Evolutionary conservation across 2,329 filamentous ascomycete genomes (phyloP).

Genomic region (Scedosporium apiospermum): DNA sequence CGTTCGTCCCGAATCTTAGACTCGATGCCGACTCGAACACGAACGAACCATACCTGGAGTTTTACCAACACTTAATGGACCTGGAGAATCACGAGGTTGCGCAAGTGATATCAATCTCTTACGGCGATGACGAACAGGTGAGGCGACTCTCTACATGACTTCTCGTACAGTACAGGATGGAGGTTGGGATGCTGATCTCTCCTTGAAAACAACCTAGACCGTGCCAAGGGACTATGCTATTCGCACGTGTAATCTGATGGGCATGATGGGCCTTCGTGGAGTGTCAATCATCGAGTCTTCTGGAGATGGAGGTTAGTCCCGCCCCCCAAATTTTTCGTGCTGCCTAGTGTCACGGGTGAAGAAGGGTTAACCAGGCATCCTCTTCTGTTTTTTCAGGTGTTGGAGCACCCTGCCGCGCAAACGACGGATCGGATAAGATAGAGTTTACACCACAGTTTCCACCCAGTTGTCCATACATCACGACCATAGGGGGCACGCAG

Average conservation of each 20-base stretch:
- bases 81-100: conserved; percentile 40
- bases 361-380: neutral
- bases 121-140: conserved; percentile 55
- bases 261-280: conserved; percentile 55
- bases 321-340: neutral
- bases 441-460: conserved; percentile 26
- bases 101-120: conserved; percentile 53
- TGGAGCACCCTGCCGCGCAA: conserved; percentile 24
- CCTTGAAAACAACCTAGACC: conserved; percentile 20
- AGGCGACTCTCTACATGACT: neutral
- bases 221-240: conserved; percentile 49
- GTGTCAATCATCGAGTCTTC: conserved; percentile 56
- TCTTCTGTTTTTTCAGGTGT: conserved; percentile 18
- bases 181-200: neutral
- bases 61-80: conserved; percentile 46
- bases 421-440: conserved; percentile 22
- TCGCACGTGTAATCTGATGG: conserved; percentile 45
- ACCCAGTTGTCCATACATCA: conserved; percentile 48
- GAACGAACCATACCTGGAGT: conserved; percentile 63
- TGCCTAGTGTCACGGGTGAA: neutral
- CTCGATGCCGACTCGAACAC: conserved; percentile 26
- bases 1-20: conserved; percentile 20
- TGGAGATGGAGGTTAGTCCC: conserved; percentile 36
- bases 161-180: neutral
- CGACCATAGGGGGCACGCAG: conserved; percentile 50